Conservation (phyloP, 1,284 basidiomycete species). For the Gomphus sp. region DNA sequence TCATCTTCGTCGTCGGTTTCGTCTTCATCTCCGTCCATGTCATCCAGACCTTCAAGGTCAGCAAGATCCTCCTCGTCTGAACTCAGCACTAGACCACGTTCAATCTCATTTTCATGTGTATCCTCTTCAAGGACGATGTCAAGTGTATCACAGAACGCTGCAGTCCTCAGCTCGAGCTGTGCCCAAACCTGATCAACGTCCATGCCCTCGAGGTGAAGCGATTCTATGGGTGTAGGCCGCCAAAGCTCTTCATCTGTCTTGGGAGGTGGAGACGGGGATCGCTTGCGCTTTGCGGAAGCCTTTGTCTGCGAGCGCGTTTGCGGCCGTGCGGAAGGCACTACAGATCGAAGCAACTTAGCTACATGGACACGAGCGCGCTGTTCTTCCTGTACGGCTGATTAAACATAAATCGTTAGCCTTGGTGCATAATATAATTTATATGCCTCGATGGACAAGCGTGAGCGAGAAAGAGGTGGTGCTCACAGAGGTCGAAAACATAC, state of each 20-base stretch:
- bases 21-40: conserved; percentile 21
- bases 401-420: conserved; percentile 5
- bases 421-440: neutral
- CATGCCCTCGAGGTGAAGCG: conserved; percentile 78
- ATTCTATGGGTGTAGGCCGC: conserved; percentile 64
- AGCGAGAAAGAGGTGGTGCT: conserved; percentile 18
- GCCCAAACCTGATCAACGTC: conserved; percentile 88
- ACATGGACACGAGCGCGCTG: conserved; percentile 54
- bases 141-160: conserved; percentile 57
- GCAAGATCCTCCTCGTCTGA: conserved; percentile 17
- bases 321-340: conserved; percentile 53
- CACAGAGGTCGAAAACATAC: conserved; percentile 76
- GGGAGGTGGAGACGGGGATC: conserved; percentile 27
- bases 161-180: conserved; percentile 75
- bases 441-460: neutral
- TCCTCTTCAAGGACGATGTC: conserved; percentile 36
- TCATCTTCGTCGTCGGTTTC: conserved; percentile 23
- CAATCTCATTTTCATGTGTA: conserved; percentile 19
- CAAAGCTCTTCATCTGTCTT: conserved; percentile 30
- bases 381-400: conserved; percentile 58
- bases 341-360: conserved; percentile 54
- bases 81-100: conserved; percentile 17
- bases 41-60: conserved; percentile 20
- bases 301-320: conserved; percentile 59
- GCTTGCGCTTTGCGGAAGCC: conserved; percentile 33